Evolutionary conservation across 108 stramenopile species (phyloP), one percentile per base, ranked within the genome.

Genomic region (Cyclotella sp.): DNA sequence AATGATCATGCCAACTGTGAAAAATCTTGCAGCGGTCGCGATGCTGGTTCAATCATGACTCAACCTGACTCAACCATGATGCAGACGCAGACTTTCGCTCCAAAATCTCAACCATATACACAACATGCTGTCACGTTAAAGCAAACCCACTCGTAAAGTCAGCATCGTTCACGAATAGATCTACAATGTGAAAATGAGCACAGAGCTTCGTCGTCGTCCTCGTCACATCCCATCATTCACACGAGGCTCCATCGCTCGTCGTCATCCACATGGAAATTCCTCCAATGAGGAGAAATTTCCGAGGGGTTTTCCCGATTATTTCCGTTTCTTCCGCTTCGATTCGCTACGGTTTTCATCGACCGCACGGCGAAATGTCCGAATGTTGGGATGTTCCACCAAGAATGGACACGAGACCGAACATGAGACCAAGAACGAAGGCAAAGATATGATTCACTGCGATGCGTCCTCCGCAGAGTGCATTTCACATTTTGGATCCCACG

Each of bases 401-500:
- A 5, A 21, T 28, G 57, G 2, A 28, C 14, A 22, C 13, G 0
- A 22, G 45, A 64, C 3, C 63, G 7, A 41, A 66, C 34, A 22
- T 39, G 14, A n/a, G 27, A 51, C 29, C 34, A 30, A 21, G 9
- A 39, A 54, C 22, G 69, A 6, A 28, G 15, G 3, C 1, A 13
- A 18, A 57, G 22, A 42, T n/a, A 19, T n/a, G n/a, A n/a, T n/a
- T n/a, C n/a, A 65, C 42, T 5, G 15, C n/a, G 24, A 70, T 55
- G 10, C 55, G 4, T 15, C 13, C 2, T 12, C n/a, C 14, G 68
- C 27, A n/a, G 19, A 30, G 68, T 70, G 39, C 59, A 64, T 71
- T 59, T 28, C 65, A 24, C 81, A 82, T 13, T 82, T 54, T 72
- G 81, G 74, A 24, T 62, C 59, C 11, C 44, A 70, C 9, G 74